Conservation (phyloP, 441 rosid genomes). For the Gossypium lobatum region DNA sequence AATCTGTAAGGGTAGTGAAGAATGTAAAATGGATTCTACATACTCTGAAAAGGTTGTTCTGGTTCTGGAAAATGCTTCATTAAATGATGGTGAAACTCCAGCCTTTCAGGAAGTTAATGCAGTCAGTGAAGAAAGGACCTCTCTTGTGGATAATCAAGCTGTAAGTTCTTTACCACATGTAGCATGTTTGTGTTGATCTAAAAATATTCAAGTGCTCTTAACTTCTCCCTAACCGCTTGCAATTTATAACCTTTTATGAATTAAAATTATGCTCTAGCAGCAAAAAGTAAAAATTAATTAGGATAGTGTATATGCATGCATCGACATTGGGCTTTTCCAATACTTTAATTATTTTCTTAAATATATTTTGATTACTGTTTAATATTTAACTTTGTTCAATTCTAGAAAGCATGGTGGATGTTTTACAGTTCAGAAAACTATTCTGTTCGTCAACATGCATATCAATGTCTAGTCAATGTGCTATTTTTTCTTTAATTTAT, state of each 20-base stretch:
- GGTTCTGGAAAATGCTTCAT: slow-evolving; percentile 23
- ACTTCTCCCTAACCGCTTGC: not conserved
- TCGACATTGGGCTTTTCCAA: not conserved
- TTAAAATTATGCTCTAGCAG: not conserved
- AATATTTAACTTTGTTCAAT: not conserved
- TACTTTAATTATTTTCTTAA: not conserved
- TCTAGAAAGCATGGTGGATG: not conserved
- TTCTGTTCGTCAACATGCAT: not conserved
- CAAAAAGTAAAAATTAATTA: not conserved
- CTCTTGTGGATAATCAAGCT: slow-evolving; percentile 27
- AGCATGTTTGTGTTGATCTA: slow-evolving; percentile 8
- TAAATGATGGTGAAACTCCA: slow-evolving; percentile 28
- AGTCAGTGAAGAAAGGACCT: slow-evolving; percentile 33
- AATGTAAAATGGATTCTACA: slow-evolving; percentile 19
- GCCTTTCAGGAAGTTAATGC: slow-evolving; percentile 32
- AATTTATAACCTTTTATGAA: not conserved
- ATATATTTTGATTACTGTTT: not conserved
- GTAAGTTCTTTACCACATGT: slow-evolving; percentile 39
- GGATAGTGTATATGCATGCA: not conserved
- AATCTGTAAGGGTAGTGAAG: slow-evolving; percentile 28
- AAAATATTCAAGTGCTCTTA: not conserved
- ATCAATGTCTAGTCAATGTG: not conserved
- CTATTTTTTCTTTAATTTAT: slow-evolving; percentile 2
- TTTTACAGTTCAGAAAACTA: not conserved
- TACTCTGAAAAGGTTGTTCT: slow-evolving; percentile 22